These are phyloP conservation scores for Tilletia indica DNA, from an alignment of 1,284 basidiomycete genomes.

Conservation along the genomic window DNA sequence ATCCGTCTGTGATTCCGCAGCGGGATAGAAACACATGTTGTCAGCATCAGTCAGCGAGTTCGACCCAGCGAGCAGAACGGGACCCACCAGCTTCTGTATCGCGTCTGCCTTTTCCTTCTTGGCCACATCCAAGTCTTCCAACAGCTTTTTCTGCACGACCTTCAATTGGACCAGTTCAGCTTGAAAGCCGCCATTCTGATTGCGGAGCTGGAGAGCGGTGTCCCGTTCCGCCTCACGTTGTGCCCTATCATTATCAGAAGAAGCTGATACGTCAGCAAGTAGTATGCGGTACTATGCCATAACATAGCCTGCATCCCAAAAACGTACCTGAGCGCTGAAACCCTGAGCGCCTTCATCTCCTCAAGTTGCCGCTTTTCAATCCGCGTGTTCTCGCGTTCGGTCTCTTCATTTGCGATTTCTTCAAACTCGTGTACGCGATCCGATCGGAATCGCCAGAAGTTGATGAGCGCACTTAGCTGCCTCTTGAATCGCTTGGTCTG, in stretches of 20 bases:
- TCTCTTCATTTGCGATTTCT: constrained; percentile 57
- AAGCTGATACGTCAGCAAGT: constrained; percentile 58
- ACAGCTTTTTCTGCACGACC: constrained; percentile 60
- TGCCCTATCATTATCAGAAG: constrained; percentile 36
- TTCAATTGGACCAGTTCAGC: constrained; percentile 29
- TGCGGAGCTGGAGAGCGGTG: not conserved
- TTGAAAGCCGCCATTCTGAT: not conserved
- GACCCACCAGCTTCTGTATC: constrained; percentile 36
- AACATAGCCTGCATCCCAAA: constrained; percentile 56
- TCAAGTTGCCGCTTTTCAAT: constrained; percentile 61
- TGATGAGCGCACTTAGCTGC: constrained; percentile 52
- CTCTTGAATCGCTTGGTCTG: constrained; percentile 49
- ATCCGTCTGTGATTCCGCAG: constrained; percentile 39
- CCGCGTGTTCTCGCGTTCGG: constrained; percentile 65
- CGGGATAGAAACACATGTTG: constrained; percentile 30
- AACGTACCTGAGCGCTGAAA: constrained; percentile 63
- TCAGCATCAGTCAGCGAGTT: constrained; percentile 32
- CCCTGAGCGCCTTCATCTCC: constrained; percentile 64
- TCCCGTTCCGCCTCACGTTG: constrained; percentile 17
- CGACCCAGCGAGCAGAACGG: constrained; percentile 26
- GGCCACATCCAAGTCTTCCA: constrained; percentile 67
- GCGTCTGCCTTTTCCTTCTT: constrained; percentile 69
- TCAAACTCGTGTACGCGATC: constrained; percentile 40
- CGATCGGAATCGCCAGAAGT: constrained; percentile 35
- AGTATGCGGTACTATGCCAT: constrained; percentile 62